These are phyloP conservation scores for Chionographis japonica DNA, from an alignment of 106 monocot genomes.

Conservation along the genomic window DNA sequence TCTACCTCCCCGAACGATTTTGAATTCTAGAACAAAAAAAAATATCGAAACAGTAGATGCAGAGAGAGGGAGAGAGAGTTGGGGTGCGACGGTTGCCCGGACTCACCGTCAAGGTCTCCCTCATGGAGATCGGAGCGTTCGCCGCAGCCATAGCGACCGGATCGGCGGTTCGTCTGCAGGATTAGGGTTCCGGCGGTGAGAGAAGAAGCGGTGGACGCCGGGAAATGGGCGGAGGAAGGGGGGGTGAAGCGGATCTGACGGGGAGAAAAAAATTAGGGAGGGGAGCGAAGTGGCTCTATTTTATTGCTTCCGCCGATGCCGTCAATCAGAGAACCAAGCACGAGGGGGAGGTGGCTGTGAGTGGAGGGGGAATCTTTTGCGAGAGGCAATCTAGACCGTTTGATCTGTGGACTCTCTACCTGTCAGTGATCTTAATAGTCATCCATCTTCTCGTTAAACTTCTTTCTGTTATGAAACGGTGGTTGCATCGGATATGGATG, in stretches of 20 bases:
- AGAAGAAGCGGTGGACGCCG: not conserved
- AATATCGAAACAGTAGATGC: not conserved
- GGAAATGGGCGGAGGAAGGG: not conserved
- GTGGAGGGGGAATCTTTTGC: too few species aligned
- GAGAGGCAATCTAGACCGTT: too few species aligned
- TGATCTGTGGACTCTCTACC: too few species aligned
- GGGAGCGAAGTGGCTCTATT: not conserved
- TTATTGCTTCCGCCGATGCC: too few species aligned
- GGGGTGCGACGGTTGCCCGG: not conserved
- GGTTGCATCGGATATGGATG: too few species aligned
- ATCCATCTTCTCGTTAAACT: too few species aligned
- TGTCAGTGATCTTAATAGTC: too few species aligned
- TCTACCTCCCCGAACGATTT: not conserved
- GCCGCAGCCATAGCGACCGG: slow-evolving; percentile 84
- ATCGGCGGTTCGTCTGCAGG: slow-evolving; percentile 5
- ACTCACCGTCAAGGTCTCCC: slow-evolving; percentile 82
- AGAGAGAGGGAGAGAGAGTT: not conserved
- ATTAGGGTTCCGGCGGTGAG: slow-evolving; percentile 6
- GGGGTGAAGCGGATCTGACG: slow-evolving; percentile 6
- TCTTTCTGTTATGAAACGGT: too few species aligned
- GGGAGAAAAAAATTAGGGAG: not conserved
- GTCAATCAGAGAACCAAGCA: too few species aligned
- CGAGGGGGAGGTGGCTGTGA: too few species aligned
- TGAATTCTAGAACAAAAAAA: not conserved
- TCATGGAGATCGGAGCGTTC: slow-evolving; percentile 94